phyloP scores from a whole-genome alignment of 345 rosid genomes.

The Jatropha curcas region DNA sequence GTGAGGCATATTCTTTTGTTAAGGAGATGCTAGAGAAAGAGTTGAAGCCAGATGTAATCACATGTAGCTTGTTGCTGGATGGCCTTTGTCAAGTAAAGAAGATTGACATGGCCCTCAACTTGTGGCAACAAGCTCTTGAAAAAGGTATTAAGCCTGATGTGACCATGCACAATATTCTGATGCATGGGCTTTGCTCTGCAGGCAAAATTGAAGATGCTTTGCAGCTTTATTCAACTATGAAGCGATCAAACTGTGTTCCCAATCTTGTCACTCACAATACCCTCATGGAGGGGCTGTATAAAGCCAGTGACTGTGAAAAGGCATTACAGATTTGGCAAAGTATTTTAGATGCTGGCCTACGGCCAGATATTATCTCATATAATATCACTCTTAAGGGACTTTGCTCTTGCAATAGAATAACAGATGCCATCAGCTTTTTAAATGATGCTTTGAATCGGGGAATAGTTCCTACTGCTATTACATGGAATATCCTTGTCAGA shows the following conservation, averaged over 20 bases:
- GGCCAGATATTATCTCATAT: constrained; percentile 78
- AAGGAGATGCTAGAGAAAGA: constrained; percentile 81
- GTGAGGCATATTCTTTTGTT: constrained; percentile 60
- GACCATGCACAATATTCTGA: constrained; percentile 73
- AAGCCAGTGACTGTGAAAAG: constrained; percentile 51
- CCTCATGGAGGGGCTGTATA: constrained; percentile 80
- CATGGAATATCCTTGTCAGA: constrained; percentile 84
- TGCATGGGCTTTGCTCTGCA: constrained; percentile 77
- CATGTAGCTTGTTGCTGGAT: constrained; percentile 71
- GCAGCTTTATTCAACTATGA: constrained; percentile 58
- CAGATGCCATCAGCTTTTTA: constrained; percentile 60
- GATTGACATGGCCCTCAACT: constrained; percentile 58
- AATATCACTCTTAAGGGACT: constrained; percentile 75
- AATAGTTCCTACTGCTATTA: constrained; percentile 54
- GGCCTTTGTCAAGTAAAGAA: constrained; percentile 73
- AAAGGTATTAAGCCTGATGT: constrained; percentile 67
- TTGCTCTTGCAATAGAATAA: constrained; percentile 60
- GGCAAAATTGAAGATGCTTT: constrained; percentile 71
- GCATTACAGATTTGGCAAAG: constrained; percentile 66
- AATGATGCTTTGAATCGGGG: constrained; percentile 67
- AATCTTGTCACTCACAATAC: constrained; percentile 85
- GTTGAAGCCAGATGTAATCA: constrained; percentile 65
- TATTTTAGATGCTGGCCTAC: constrained; percentile 53
- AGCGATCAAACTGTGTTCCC: constrained; percentile 48
- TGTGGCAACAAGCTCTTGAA: constrained; percentile 63